Conservation (phyloP, 2,329 filamentous ascomycete genomes). For the Trichoderma semiorbis region DNA sequence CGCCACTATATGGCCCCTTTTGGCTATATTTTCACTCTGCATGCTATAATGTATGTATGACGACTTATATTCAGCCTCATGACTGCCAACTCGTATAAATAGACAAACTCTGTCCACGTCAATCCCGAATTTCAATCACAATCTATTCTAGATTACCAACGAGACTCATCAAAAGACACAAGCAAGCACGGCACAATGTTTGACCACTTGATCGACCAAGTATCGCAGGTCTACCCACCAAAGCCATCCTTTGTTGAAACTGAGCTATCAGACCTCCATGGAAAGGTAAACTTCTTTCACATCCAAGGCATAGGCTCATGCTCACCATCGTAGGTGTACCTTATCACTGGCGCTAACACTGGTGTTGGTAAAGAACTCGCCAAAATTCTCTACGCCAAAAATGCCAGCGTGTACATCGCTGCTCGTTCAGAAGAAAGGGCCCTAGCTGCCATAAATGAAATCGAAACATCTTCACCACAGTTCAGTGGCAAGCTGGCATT, state of each 20-base stretch:
- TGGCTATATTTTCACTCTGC: background rate
- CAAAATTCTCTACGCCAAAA: conserved; percentile 50
- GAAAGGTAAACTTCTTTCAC: background rate
- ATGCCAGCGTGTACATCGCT: conserved; percentile 53
- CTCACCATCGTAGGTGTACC: background rate
- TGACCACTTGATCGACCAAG: background rate
- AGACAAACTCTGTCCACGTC: background rate
- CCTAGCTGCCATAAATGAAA: background rate
- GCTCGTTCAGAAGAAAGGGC: conserved; percentile 36
- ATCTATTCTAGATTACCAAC: background rate
- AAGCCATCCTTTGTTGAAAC: background rate
- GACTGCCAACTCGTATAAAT: background rate
- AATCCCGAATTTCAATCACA: background rate
- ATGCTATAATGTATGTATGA: background rate
- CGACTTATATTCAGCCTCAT: background rate
- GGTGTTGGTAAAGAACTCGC: conserved; percentile 49
- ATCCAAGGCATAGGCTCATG: background rate
- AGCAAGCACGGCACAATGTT: background rate
- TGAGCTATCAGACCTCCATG: background rate
- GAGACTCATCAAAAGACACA: background rate
- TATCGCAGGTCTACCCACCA: background rate
- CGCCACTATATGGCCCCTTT: background rate
- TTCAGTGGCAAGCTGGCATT: background rate
- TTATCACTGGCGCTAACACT: conserved; percentile 38
- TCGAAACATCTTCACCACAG: background rate